Base-by-base conservation (phyloP, 1,284 basidiomycete species). In the Wolfiporia cocos region DNA sequence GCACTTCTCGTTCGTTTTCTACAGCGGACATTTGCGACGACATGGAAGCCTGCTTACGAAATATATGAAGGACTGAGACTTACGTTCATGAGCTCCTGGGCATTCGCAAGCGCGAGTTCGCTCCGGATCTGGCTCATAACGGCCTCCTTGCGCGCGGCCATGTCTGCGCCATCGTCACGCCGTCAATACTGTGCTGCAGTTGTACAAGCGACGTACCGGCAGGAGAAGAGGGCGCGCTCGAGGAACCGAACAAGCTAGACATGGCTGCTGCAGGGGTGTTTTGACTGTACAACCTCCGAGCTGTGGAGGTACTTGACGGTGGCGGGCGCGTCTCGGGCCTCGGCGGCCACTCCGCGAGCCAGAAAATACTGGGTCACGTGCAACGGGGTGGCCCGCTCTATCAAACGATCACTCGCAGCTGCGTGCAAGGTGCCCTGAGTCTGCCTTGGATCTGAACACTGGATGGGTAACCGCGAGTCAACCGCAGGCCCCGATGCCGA, bases 31-130 rank as follows among this genome's bases (percentile, higher is more conserved):
- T 11, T 20, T 3, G 30, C 38, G 9, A 32, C n/a, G n/a, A n/a
- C n/a, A n/a, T n/a, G 19, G 7, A 26, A 19, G 35, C 12, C 11
- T 11, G 29, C 10, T 17, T 36, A 12, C 23, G 5, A 30, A 19
- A 28, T 14, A 5, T 28, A 34, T 22, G 22, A 32, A 10, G 39
- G n/a, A 3, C 6, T 23, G 20, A 41, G 1, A 58, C 74, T 44
- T 52, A 88, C 87, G 48, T 80, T 85, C 63, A 92, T 83, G 42
- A 92, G 76, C 52, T 89, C 85, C 57, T 92, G 88, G 0, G 82
- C 87, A 50, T 86, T 87, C 2, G 75, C 73, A 15, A 88, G 65
- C 3, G 78, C 84, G 46, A 91, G 68, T 64, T 92, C 86, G 39
- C 73, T 73, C 32, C 76, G 74, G 42, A 92, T 74, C 37, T 74